Base-by-base conservation (phyloP, 805 yeast species). In the Debaryomyces hansenii region DNA sequence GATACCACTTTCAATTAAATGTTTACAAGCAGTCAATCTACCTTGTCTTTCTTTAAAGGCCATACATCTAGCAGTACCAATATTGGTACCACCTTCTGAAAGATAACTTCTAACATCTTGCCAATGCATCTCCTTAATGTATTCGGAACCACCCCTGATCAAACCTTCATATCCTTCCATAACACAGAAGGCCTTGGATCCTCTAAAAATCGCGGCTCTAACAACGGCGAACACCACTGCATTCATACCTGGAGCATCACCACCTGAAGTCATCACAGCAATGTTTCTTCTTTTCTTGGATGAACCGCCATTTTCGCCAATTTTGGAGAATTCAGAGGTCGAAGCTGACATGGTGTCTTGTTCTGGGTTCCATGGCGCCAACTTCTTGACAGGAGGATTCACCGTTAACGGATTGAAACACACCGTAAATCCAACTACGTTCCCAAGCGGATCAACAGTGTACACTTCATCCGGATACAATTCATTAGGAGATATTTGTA, bases 171-270 rank as follows among this genome's bases (percentile, higher is more conserved):
- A 94, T 51, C 99, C 99, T 70, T 94, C 99, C 64, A 81, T 85
- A 41, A 95, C 83, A 21, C 95, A 97, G 59, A 78, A 94, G 27
- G 90, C 92, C 52, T 90, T 95, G 72, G 98, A 94, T 14, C 87
- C 91, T 47, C 83, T 77, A 72, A 75, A 81, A 53, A 94, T 89
- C 51, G 96, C 96, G 1, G 97, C 82, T 58, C 99, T 80, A 7
- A 92, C 96, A 48, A 94, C 96, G 0, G 98, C 96, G 52, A 99
- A 79, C 6, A 94, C 99, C 21, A 85, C 88, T 4, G 97, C 92
- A 68, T 90, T 90, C 99, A 94, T 94, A 59, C 99, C 99, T 27
- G 95, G 99, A 44, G 98, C 87, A 64, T 94, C 99, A 69, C 99
- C 99, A 57, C 99, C 99, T 1, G 96, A 89, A 5, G 98, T 94